Evolutionary conservation across 2,329 filamentous ascomycete genomes (phyloP).

Genomic region (Talaromyces sp.): DNA sequence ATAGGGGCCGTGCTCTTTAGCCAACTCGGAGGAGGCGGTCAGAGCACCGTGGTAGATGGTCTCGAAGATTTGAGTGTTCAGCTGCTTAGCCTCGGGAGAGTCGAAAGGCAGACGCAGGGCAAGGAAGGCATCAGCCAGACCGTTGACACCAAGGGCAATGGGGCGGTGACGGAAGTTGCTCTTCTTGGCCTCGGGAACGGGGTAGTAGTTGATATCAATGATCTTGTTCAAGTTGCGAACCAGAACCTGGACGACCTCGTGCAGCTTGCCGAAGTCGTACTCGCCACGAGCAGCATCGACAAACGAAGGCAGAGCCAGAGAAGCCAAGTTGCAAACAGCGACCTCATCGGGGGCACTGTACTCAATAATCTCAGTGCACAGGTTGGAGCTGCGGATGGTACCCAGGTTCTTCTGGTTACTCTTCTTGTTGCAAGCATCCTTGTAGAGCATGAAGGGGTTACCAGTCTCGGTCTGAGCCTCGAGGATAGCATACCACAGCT

Average conservation of each 20-base stretch:
- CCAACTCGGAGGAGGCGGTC: conserved; percentile 84
- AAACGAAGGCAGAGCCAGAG: conserved; percentile 85
- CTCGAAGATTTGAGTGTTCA: conserved; percentile 99
- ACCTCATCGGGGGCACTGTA: conserved; percentile 98
- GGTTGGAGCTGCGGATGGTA: conserved; percentile 96
- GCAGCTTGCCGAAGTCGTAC: conserved; percentile 96
- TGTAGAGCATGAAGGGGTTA: conserved; percentile 99
- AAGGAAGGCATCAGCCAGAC: conserved; percentile 96
- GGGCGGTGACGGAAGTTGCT: conserved; percentile 98
- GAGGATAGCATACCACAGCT: conserved; percentile 98
- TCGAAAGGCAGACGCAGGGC: conserved; percentile 96
- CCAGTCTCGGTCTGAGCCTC: conserved; percentile 99
- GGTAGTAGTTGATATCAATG: conserved; percentile 98
- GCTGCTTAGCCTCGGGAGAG: conserved; percentile 85
- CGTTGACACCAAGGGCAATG: conserved; percentile 94
- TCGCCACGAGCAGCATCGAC: conserved; percentile 82
- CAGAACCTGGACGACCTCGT: conserved; percentile 90
- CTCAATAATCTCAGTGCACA: conserved; percentile 98
- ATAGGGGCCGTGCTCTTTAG: conserved; percentile 82
- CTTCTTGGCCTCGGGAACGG: conserved; percentile 88
- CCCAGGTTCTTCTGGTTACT: conserved; percentile 99
- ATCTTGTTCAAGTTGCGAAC: conserved; percentile 97
- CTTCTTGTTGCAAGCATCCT: conserved; percentile 97
- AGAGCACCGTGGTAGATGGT: conserved; percentile 97
- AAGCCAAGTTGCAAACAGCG: conserved; percentile 96